Base-by-base conservation (phyloP, 73 alveolate genomes). In the Paraurostyla sp. region DNA sequence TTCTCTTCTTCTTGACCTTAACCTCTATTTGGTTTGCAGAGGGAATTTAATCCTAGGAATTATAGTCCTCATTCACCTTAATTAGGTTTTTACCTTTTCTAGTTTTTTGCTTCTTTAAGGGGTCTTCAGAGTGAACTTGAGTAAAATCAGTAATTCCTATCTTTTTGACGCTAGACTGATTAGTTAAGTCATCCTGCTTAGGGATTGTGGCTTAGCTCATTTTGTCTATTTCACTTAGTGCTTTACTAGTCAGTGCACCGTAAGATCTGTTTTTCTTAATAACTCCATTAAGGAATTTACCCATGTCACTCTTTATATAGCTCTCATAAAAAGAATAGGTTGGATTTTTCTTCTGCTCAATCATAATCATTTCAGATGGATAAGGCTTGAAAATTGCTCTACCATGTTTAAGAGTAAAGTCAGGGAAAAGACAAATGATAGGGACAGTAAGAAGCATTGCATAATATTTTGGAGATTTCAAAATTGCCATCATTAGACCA, bases 381-480 rank as follows among this genome's bases (percentile, higher is more conserved):
- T 48, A 41, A 22, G 91, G 91, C 36, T 48, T 35, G 76, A 83
- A 89, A 25, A 89, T 59, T 0, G 85, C 62, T 13, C 49, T 32
- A 43, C 76, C 52, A 35, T 36, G 65, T 46, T 91, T 93, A 75
- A 91, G 68, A 23, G 96, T 83, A 33, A 89, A 83, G 69, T 96
- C 99, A 51, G 97, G 95, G 56, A 93, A 57, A 27, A 94, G 58
- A 52, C 94, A 87, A 6, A 96, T 88, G 75, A 95, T 57, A 15
- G 99, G 99, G 0, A 93, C 88, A 63, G 91, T 81, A 20, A 96
- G 52, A 56, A 96, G 71, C 52, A 93, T 71, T 20, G 93, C 45
- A 96, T 97, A 95, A 85, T 87, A 91, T 83, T 95, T 95, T 32
- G 93, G 83, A 45, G 76, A 25, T 23, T 52, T 0, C 36, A 95